Percentiles rank a stretch among this genome's conserved stretches.
Evolutionary conservation across 2,329 filamentous ascomycete genomes (phyloP).

Genomic region (Colletotrichum siamense): DNA sequence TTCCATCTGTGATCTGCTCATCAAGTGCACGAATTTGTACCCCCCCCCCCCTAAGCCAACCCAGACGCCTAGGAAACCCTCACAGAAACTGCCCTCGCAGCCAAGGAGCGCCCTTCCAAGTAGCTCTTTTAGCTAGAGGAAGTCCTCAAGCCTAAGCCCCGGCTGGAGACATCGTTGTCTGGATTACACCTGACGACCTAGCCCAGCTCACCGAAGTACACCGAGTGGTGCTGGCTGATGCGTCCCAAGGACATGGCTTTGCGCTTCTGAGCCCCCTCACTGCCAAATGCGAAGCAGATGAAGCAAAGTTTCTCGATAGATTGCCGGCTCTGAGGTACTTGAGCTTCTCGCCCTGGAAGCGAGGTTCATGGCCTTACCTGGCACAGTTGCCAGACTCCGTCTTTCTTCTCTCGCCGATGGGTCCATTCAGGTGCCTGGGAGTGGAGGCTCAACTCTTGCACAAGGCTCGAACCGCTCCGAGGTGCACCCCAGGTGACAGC

Average conservation of each 20-base stretch:
- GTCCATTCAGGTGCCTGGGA: accelerated
- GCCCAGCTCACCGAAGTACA: neutral
- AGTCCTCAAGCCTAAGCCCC: neutral
- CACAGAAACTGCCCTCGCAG: neutral
- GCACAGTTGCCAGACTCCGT: neutral
- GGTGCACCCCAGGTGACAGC: too few species aligned
- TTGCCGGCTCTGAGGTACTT: neutral
- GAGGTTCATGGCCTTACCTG: neutral
- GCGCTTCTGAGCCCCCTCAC: neutral
- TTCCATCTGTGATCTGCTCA: neutral
- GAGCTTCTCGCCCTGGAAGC: neutral
- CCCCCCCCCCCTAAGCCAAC: neutral
- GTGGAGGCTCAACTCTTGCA: accelerated
- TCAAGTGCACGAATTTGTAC: neutral
- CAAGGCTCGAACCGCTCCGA: accelerated
- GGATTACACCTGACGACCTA: neutral
- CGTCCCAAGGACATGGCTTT: neutral
- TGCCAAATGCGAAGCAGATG: neutral
- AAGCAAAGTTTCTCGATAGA: neutral
- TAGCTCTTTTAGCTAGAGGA: accelerated
- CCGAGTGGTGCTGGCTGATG: neutral
- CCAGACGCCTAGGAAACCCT: neutral
- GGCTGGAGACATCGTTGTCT: neutral
- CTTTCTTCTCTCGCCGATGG: accelerated
- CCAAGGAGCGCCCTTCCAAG: neutral